Base-by-base conservation (phyloP, 176 grass and related monocot genomes). In the Thalia dealbata region DNA sequence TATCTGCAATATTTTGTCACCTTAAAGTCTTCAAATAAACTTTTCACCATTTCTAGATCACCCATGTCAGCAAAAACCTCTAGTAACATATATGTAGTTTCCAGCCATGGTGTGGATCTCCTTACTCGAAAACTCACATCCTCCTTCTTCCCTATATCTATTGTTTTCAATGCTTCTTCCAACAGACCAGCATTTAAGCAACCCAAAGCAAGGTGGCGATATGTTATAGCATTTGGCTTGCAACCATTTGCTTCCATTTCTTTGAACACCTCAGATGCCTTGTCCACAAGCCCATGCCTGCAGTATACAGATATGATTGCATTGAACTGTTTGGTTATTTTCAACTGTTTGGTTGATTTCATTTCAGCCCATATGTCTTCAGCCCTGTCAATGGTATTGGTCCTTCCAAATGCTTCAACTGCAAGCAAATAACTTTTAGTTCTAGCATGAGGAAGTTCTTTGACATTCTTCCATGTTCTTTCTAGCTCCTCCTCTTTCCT, bases 161-260 rank as follows among this genome's bases (percentile, higher is more conserved):
- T 81, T 41, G 89, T 90, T 76, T 92, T 84, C 71, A 86, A 62
- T 58, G 87, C 90, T 88, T 97, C 85, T 75, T 88, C 80, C 64
- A 86, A 64, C 75, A 97, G 65, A 81, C 95, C 87, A 0, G 78
- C 81, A 81, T 91, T 97, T 73, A 97, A 77, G 88, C 82, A 97
- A 73, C 95, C 87, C 71, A 92, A 55, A 67, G 87, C 76, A 50
- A 97, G 73, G 79, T 97, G 89, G 24, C 87, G 85, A 76, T 91
- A 92, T 22, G 90, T 97, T 71, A 92, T 97, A 77, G 95, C 95
- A 80, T 97, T 97, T 25, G 87, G 81, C 50, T 88, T 81, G 70
- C 90, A 92, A 61, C 78, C 73, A 21, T 70, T 91, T 84, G 79
- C 81, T 78, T 84, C 70, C 84, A 97, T 97, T 84, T 88, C 83